These are phyloP conservation scores for Zostera marina DNA, from an alignment of 116 monocot species.

Conservation along the genomic window DNA sequence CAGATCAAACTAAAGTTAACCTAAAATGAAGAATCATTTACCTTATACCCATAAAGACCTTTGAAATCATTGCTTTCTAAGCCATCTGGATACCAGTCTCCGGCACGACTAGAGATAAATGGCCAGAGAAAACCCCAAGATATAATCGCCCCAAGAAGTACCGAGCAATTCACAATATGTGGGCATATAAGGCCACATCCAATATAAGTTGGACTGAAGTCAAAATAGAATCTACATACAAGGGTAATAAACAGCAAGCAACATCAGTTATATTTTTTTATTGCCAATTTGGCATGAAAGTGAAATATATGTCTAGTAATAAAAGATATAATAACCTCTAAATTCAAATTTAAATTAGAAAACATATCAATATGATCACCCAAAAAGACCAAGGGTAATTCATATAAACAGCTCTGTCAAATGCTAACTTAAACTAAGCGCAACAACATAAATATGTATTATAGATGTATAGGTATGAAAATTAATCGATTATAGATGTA, in stretches of 20 bases:
- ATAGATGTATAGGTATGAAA: no score
- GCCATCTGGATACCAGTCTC: constrained; percentile 83
- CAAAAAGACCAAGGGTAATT: no score
- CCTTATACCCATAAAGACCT: constrained; percentile 98
- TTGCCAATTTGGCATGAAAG: neutral
- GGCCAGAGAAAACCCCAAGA: constrained; percentile 99
- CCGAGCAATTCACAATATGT: constrained; percentile 89
- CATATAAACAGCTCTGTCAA: no score
- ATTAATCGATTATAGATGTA: no score
- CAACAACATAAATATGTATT: no score
- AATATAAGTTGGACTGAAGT: constrained; percentile 90
- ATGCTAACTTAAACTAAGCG: neutral
- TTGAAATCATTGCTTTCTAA: constrained; percentile 77
- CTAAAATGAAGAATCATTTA: constrained; percentile 3
- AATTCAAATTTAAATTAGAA: no score
- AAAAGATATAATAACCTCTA: no score
- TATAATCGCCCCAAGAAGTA: constrained; percentile 86
- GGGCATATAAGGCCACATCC: constrained; percentile 97
- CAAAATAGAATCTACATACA: constrained; percentile 82
- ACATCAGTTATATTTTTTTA: neutral
- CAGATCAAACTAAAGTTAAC: no score
- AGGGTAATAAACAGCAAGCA: neutral
- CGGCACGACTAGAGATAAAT: constrained; percentile 53
- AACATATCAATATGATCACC: no score
- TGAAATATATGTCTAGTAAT: neutral